These are phyloP conservation scores for Phaeophleospora eucalypticola DNA, from an alignment of 2,329 filamentous ascomycete species.

Conservation along the genomic window DNA sequence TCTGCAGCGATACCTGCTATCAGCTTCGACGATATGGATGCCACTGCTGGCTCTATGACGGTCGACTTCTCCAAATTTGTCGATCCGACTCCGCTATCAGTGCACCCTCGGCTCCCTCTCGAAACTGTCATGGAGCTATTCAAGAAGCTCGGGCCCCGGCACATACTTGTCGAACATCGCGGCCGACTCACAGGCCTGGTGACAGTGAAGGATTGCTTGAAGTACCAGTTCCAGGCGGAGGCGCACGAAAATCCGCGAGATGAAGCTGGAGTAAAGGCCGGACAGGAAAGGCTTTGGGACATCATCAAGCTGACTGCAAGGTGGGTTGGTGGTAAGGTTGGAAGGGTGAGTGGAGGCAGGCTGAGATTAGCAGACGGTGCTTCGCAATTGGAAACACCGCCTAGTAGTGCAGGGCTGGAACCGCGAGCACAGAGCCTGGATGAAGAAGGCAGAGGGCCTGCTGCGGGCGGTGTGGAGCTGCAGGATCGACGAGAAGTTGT, in stretches of 20 bases:
- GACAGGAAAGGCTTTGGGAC: constrained; percentile 63
- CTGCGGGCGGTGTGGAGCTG: constrained; percentile 29
- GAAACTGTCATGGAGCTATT: constrained; percentile 99
- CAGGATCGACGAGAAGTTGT: constrained; percentile 35
- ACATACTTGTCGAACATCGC: constrained; percentile 87
- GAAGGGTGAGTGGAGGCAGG: constrained; percentile 19
- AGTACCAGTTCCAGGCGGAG: constrained; percentile 96
- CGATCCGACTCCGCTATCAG: constrained; percentile 82
- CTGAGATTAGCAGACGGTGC: constrained; percentile 22
- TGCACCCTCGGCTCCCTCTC: constrained; percentile 83
- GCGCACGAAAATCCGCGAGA: constrained; percentile 70
- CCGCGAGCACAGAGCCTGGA: constrained; percentile 8
- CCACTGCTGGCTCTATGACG: constrained; percentile 52
- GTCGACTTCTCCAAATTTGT: constrained; percentile 85
- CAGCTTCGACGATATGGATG: constrained; percentile 57
- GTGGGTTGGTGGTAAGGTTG: constrained; percentile 26
- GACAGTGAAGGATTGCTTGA: constrained; percentile 94
- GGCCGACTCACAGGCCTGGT: constrained; percentile 80
- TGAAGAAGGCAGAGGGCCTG: constrained; percentile 15
- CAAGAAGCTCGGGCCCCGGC: constrained; percentile 92
- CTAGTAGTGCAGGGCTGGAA: constrained; percentile 5
- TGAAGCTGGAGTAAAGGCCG: constrained; percentile 51
- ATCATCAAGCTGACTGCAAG: constrained; percentile 25
- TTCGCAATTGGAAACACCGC: constrained; percentile 6
- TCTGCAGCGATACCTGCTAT: constrained; percentile 34